Conservation (phyloP, 495 filamentous ascomycete genomes). For the Aspergillus funiculosus region DNA sequence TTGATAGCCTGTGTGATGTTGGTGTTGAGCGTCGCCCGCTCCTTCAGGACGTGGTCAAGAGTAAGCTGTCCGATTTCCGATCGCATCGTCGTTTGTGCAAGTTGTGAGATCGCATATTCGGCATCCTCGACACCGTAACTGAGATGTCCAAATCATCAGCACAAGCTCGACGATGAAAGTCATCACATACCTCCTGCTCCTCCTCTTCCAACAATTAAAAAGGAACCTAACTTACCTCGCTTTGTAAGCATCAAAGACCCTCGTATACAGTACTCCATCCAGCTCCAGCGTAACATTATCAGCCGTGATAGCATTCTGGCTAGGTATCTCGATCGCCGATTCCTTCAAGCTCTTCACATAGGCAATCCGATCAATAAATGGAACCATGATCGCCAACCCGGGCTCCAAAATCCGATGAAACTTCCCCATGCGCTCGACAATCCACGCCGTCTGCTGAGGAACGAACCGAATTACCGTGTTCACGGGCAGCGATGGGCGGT, state of each 20-base stretch:
- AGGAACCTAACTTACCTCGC: constrained; percentile 56
- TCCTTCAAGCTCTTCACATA: constrained; percentile 98
- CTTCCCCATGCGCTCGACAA: constrained; percentile 98
- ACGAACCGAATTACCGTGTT: constrained; percentile 97
- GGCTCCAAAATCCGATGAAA: constrained; percentile 89
- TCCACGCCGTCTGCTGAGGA: constrained; percentile 98
- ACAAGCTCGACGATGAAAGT: background rate
- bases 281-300: constrained; percentile 97
- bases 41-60: constrained; percentile 94
- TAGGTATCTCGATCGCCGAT: constrained; percentile 89
- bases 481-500: constrained; percentile 63
- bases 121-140: constrained; percentile 98
- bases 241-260: constrained; percentile 96
- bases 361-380: constrained; percentile 90
- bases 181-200: constrained; percentile 13
- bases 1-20: constrained; percentile 99
- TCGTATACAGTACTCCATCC: constrained; percentile 90
- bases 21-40: constrained; percentile 88
- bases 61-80: constrained; percentile 94
- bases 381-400: constrained; percentile 81
- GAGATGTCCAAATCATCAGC: constrained; percentile 11
- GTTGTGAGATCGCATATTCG: constrained; percentile 96
- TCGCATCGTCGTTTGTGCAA: constrained; percentile 98
- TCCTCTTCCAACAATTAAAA: background rate
- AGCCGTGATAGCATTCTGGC: constrained; percentile 93